Base-by-base conservation (phyloP, 1,284 basidiomycete genomes). In the Rhodotorula sp. region DNA sequence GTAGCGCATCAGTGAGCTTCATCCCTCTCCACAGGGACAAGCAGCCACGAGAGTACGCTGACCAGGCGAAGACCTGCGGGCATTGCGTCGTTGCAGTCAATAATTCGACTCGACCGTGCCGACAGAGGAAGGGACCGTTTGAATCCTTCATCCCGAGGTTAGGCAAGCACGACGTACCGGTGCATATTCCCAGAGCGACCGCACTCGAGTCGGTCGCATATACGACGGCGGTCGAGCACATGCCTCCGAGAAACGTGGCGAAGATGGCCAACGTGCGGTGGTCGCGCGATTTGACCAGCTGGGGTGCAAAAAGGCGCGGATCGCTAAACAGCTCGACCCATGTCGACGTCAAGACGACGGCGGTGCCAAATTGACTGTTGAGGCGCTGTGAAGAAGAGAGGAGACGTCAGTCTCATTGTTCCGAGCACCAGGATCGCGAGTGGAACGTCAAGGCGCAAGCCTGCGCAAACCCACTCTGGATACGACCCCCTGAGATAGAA, bases 241-340 rank as follows among this genome's bases (percentile, higher is more conserved):
- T 89, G 1, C 88, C 90, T 14, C 91, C 91, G n/a, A 90, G 30
- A 79, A 93, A 89, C 59, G 92, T 83, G 24, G 84, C 81, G 24
- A 84, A 58, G 63, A 90, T 87, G 0, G 87, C 91, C 72, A 90
- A 82, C 62, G 88, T 76, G 75, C 88, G 87, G 80, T 91, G 87
- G 78, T 93, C 91, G 49, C 91, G 87, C 3, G 87, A 84, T 42
- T 81, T 81, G 70, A 89, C 84, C 51, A 63, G 70, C 26, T 72
- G 69, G 66, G 83, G 81, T 46, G 83, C 80, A 88, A 82, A 89
- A 15, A 93, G 84, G 58, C 86, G 82, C 0, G 91, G 90, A 79
- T 92, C 90, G 62, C 87, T 87, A 83, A 90, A 85, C 64, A 93
- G 86, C 80, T 93, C 90, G 67, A 91, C 90, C 91, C 91, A 93